Conservation (phyloP, 768 basidiomycete species). For the Astraeus odoratus region DNA sequence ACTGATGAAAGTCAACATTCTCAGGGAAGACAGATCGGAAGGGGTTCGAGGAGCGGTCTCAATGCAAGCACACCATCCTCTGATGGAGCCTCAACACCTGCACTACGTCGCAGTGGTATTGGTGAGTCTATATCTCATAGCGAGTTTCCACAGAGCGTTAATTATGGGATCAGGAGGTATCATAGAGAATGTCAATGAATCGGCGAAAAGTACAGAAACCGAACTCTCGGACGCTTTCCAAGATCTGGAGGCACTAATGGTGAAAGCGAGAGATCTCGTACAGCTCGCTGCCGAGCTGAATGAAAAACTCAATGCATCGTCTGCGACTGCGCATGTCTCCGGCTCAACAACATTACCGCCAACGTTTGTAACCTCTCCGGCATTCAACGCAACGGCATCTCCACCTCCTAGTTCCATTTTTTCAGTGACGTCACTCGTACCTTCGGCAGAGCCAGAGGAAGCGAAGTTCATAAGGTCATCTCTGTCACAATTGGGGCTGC, state of each 20-base stretch:
- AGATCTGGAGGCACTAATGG: conserved; percentile 87
- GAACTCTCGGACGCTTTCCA: conserved; percentile 71
- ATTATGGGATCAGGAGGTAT: conserved; percentile 61
- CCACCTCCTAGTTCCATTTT: conserved; percentile 18
- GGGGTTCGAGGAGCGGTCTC: conserved; percentile 11
- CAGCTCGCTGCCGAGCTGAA: conserved; percentile 83
- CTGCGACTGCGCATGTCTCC: conserved; percentile 9
- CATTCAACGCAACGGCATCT: conserved; percentile 16
- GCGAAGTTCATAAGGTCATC: conserved; percentile 85
- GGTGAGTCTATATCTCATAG: conserved; percentile 12
- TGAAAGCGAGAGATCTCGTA: conserved; percentile 91
- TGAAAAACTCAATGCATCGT: conserved; percentile 58
- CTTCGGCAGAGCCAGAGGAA: conserved; percentile 64
- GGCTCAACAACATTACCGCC: conserved; percentile 5
- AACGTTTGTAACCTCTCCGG: conserved; percentile 12
- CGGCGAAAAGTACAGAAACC: conserved; percentile 53
- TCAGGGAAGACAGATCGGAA: conserved; percentile 27
- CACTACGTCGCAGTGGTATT: conserved; percentile 21
- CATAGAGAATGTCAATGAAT: conserved; percentile 64
- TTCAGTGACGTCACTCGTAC: conserved; percentile 24
- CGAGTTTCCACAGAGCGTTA: not conserved
- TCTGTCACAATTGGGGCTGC: conserved; percentile 82
- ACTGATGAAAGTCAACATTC: not conserved
- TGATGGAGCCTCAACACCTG: conserved; percentile 11
- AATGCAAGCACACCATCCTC: conserved; percentile 16